Base-by-base conservation (phyloP, 331 rosid species). In the Rosa hybrid region DNA sequence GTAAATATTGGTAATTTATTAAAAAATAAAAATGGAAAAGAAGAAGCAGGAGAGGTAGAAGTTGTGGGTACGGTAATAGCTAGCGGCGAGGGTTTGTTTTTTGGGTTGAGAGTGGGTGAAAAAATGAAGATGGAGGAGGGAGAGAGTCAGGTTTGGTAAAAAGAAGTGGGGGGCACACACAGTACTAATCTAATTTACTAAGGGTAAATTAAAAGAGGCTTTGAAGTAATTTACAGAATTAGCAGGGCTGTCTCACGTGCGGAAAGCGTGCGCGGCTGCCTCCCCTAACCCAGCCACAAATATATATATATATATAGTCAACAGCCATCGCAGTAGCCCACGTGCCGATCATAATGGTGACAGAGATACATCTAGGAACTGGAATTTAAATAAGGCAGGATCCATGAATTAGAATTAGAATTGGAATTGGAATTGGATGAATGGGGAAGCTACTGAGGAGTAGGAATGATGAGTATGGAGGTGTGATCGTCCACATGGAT, bases 51-150 rank as follows among this genome's bases (percentile, higher is more conserved):
- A 46, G 9, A 42, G 6, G 45, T 42, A 42, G 45, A 44, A 44
- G 48, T 44, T 3, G 39, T 34, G 39, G 39, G 46, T 44, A 44
- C 48, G 72, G 30, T 62, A 10, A 62, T 50, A 2, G 88, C 90
- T 50, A 2, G 88, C 90, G 84, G 86, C 88, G 86, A 44, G 64
- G 91, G 92, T 86, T 83, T 74, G 8, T 45, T 54, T 75, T 54
- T 75, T 39, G 5, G 67, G 77, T n/a, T 8, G 10, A n/a, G 50
- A 18, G 17, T 51, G 68, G 85, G 92, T 88, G 87, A 88, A 91
- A 91, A 84, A 83, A 64, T 30, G 70, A 13, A 64, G 70, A 27
- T 14, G 44, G 70, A 64, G 44, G 42, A 27, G 42, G 13, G 78
- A 0, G 8, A 75, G 1, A 4, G 16, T 18, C 4, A 56, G 60